Evolutionary conservation across 2,329 filamentous ascomycete species (phyloP), one percentile per base, ranked within the genome.

Genomic region (Calonectria pseudoreteaudii): DNA sequence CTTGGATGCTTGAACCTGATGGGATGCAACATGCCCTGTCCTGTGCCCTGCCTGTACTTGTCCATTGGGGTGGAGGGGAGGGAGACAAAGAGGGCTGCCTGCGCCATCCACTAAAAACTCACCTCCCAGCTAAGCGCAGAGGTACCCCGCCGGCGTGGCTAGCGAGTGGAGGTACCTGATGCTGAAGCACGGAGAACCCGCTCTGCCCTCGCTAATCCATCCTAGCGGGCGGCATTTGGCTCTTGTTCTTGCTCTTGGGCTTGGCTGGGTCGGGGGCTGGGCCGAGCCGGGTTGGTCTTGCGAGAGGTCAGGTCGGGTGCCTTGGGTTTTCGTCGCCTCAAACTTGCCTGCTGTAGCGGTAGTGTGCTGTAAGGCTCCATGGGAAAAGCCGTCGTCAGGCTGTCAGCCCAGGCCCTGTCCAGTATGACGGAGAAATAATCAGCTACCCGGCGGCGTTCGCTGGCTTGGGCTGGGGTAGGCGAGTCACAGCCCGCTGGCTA

Each of bases 121-220:
- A 71, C 69, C 68, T 56, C 68, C 62, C 20, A 71, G 62, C 69
- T 66, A 66, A 44, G 38, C 60, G 30, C 36, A 49, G 38, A 72
- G 60, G 70, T 72, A 72, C 66, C 70, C 70, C 66, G 66, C 66
- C 70, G 67, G 66, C 47, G 58, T 72, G 66, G 66, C 66, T 66
- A 72, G 70, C 70, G 66, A 49, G 70, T 69, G 66, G 70, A 72
- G 70, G 70, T 72, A 72, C 70, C 70, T 72, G 70, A 72, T 69
- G 66, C 70, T 72, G 70, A 72, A 72, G 70, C 70, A 72, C 28
- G 41, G 66, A 64, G 58, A 70, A 52, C 23, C 67, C 67, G 64
- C 67, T 53, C 34, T 64, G 31, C 56, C 56, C 41, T 70, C 56
- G 44, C 66, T 66, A 72, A 72, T 72, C 58, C 66, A 60, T 50